Percentiles rank a stretch among this genome's conserved stretches.
These are phyloP conservation scores for Anastatica hierochuntica DNA, from an alignment of 345 rosid species.

Conservation along the genomic window DNA sequence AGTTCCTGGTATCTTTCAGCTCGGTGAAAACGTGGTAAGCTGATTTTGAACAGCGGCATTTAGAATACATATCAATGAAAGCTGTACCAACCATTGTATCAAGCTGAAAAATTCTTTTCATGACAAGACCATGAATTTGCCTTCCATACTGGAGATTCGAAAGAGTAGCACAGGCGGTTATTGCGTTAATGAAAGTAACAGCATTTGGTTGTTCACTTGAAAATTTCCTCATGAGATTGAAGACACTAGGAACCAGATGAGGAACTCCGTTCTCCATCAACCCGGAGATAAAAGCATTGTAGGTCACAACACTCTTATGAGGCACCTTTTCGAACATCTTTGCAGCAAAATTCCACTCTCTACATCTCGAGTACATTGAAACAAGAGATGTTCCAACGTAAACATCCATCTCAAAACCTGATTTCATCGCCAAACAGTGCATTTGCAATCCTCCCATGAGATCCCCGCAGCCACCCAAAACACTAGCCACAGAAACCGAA, in stretches of 20 bases:
- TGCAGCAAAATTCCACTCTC: slow-evolving; percentile 32
- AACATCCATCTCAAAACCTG: slow-evolving; percentile 41
- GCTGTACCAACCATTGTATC: slow-evolving; percentile 44
- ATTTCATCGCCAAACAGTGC: slow-evolving; percentile 48
- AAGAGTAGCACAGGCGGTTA: slow-evolving; percentile 47
- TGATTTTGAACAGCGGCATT: slow-evolving; percentile 41
- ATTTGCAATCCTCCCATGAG: slow-evolving; percentile 30
- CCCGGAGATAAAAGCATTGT: slow-evolving; percentile 46
- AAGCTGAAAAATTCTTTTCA: slow-evolving; percentile 25
- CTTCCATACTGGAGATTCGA: slow-evolving; percentile 34
- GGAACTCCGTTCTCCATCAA: slow-evolving; percentile 42
- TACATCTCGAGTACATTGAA: slow-evolving; percentile 37
- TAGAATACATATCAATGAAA: slow-evolving; percentile 56
- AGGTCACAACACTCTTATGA: slow-evolving; percentile 41
- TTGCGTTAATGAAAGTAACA: slow-evolving; percentile 38
- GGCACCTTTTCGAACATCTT: slow-evolving; percentile 39
- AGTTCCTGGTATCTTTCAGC: slow-evolving; percentile 33
- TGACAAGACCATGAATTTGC: slow-evolving; percentile 41
- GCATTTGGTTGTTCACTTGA: slow-evolving; percentile 35
- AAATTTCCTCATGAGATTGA: slow-evolving; percentile 39
- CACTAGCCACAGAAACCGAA: slow-evolving; percentile 46
- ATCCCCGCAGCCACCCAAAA: slow-evolving; percentile 36
- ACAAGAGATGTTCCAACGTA: slow-evolving; percentile 54
- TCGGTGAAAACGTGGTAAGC: slow-evolving; percentile 37
- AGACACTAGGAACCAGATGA: slow-evolving; percentile 31